Evolutionary conservation across 345 rosid genomes (phyloP).

Genomic region (Mercurialis annua): DNA sequence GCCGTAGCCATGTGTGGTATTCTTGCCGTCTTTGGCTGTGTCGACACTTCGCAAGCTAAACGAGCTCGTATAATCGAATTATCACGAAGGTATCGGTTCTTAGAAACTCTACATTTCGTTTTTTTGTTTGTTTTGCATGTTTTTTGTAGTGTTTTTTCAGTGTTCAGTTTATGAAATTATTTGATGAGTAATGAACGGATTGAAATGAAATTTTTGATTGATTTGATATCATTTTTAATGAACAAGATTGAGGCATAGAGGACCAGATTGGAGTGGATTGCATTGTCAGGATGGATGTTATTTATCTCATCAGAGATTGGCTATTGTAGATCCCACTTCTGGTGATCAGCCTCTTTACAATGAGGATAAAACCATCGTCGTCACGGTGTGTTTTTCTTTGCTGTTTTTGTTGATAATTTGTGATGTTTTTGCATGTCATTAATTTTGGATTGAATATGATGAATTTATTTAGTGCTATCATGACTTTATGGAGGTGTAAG

Average conservation of each 20-base stretch:
- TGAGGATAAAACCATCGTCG: conserved; percentile 63
- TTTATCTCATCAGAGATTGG: conserved; percentile 79
- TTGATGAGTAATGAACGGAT: neutral
- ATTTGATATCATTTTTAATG: conserved; percentile 6
- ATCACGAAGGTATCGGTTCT: conserved; percentile 51
- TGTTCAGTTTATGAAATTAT: neutral
- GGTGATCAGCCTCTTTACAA: conserved; percentile 87
- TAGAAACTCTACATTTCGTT: neutral
- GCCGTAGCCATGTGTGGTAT: conserved; percentile 70
- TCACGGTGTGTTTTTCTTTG: conserved; percentile 48
- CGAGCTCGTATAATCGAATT: conserved; percentile 81
- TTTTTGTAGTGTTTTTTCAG: neutral
- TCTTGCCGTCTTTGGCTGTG: conserved; percentile 70
- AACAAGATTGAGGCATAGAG: conserved; percentile 67
- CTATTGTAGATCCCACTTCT: conserved; percentile 76
- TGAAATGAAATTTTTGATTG: neutral
- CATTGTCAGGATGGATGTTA: conserved; percentile 63
- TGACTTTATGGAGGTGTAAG: too few species aligned
- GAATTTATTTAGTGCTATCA: too few species aligned
- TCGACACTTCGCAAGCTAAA: conserved; percentile 66
- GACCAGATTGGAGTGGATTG: conserved; percentile 86
- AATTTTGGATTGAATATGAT: too few species aligned
- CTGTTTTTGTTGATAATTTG: too few species aligned
- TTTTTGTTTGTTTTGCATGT: neutral
- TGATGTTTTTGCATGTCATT: too few species aligned